Conservation (phyloP, 2,329 filamentous ascomycete species). For the Didymella pomorum region DNA sequence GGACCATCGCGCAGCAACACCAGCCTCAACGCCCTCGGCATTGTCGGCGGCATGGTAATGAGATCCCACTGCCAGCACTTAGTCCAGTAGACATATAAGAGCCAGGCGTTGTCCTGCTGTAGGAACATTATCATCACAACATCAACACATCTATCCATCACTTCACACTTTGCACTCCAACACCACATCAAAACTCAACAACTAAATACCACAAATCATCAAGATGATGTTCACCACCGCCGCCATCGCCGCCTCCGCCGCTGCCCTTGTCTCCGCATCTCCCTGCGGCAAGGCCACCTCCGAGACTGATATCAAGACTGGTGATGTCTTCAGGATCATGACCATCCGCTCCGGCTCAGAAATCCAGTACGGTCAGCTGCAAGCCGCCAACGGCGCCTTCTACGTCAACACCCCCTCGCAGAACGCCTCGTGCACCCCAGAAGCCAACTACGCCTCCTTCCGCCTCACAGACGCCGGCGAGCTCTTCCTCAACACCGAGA, state of each 20-base stretch:
- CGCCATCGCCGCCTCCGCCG: conserved; percentile 31
- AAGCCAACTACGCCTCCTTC: conserved; percentile 59
- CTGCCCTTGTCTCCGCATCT: conserved; percentile 40
- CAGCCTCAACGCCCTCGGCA: conserved; percentile 22
- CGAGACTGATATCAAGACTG: conserved; percentile 34
- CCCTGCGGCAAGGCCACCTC: conserved; percentile 26
- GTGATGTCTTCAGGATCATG: conserved; percentile 58
- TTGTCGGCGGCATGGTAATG: conserved; percentile 2
- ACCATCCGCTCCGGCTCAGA: conserved; percentile 59
- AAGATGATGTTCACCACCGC: conserved; percentile 45
- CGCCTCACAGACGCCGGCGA: conserved; percentile 54
- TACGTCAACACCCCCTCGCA: conserved; percentile 54
- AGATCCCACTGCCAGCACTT: conserved; percentile 1
- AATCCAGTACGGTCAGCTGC: conserved; percentile 59
- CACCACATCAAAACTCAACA: too few species aligned
- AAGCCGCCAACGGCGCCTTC: conserved; percentile 57
- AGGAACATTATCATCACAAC: conserved; percentile 8
- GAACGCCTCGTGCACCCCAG: conserved; percentile 58
- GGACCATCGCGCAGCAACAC: conserved; percentile 21
- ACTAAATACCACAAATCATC: conserved; percentile 23
- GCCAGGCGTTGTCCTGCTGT: conserved; percentile 1
- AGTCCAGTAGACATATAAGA: conserved; percentile 24
- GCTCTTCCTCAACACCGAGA: conserved; percentile 58
- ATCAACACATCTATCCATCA: conserved; percentile 18
- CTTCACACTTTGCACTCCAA: background rate